phyloP scores from a whole-genome alignment of 2,329 filamentous ascomycete species.

The Penicillium hesseltinei region DNA sequence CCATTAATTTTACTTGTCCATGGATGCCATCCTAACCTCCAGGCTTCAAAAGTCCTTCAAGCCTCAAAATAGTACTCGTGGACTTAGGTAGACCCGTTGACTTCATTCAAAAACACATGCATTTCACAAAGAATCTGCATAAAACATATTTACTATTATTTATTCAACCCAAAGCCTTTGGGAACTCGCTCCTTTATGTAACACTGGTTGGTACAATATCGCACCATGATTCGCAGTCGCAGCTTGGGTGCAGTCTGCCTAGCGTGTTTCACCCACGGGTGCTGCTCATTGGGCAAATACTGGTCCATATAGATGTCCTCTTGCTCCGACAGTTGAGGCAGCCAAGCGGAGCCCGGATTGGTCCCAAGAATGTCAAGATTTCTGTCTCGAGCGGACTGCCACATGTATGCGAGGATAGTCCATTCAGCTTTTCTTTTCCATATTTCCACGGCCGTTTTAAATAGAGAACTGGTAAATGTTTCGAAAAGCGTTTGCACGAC shows the following conservation, averaged over 20 bases:
- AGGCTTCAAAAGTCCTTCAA: too few relatives aligned
- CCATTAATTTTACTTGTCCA: too few relatives aligned
- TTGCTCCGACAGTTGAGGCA: neutral
- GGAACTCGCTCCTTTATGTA: neutral
- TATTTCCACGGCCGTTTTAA: neutral
- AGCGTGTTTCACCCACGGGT: neutral
- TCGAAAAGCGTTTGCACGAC: neutral
- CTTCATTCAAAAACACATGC: too few relatives aligned
- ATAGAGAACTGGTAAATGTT: neutral
- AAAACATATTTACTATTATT: too few relatives aligned
- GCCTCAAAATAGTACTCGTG: too few relatives aligned
- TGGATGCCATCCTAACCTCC: too few relatives aligned
- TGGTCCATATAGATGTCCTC: neutral
- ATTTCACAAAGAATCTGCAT: too few relatives aligned
- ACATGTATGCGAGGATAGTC: neutral
- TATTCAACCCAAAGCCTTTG: too few relatives aligned
- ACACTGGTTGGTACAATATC: neutral
- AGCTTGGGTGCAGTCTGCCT: neutral
- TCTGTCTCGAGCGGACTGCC: neutral
- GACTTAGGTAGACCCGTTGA: too few relatives aligned
- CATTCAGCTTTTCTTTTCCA: slow-evolving; percentile 2
- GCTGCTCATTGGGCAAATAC: neutral
- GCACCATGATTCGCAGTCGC: neutral
- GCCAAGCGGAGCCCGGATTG: neutral
- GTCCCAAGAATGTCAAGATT: neutral